phyloP scores from a whole-genome alignment of 768 basidiomycete genomes.

The Termitomyces titanicus region DNA sequence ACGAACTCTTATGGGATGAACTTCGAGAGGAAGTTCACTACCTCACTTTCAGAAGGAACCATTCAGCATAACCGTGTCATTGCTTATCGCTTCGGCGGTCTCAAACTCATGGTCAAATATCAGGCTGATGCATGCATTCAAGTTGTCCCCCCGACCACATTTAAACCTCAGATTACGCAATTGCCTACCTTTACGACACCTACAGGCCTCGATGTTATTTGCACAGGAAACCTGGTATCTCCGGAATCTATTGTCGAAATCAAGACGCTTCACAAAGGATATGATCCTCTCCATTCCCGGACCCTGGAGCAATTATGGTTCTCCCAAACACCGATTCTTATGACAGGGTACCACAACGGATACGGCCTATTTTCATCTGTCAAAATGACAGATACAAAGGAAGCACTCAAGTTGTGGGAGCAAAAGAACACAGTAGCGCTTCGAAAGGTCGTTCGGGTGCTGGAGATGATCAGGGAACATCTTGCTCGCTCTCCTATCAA shows the following conservation, averaged over 20 bases:
- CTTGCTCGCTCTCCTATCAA: conserved; percentile 9
- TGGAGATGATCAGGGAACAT: conserved; percentile 16
- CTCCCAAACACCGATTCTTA: conserved; percentile 17
- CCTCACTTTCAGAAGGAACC: conserved; percentile 8
- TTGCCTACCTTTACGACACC: conserved; percentile 2
- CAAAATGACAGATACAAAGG: conserved; percentile 2
- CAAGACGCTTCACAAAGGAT: conserved; percentile 14
- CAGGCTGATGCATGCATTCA: conserved; percentile 28
- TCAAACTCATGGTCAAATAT: conserved; percentile 27
- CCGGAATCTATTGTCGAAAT: conserved; percentile 16
- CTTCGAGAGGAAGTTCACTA: conserved; percentile 16
- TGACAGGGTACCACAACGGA: conserved; percentile 17
- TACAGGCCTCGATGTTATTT: conserved; percentile 7
- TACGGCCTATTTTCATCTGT: conserved; percentile 12
- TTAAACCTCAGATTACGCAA: background rate
- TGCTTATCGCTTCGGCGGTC: conserved; percentile 16
- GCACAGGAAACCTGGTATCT: conserved; percentile 9
- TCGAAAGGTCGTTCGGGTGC: conserved; percentile 12
- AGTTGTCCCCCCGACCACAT: background rate
- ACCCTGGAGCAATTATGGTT: conserved; percentile 19
- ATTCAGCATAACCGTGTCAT: conserved; percentile 17
- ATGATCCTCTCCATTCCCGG: background rate
- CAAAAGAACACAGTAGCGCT: conserved; percentile 5
- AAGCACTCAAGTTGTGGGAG: conserved; percentile 13
- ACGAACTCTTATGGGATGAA: conserved; percentile 11